A percentile compares a stretch with the other conserved stretches of the same genome.
These are phyloP conservation scores for Saccharomycopsis fermentans DNA, from an alignment of 805 yeast species.

Conservation along the genomic window DNA sequence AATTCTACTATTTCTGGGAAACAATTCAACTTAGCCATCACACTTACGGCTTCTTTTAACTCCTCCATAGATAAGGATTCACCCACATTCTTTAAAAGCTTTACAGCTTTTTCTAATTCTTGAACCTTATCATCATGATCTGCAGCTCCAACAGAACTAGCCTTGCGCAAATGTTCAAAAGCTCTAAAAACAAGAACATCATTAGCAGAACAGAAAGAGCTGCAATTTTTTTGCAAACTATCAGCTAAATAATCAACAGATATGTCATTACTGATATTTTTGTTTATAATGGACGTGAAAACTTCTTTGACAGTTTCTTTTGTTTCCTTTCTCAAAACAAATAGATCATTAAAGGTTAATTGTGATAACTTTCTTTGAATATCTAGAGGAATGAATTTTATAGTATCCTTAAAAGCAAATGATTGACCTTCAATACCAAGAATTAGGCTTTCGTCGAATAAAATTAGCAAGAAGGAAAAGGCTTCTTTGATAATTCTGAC, in stretches of 20 bases:
- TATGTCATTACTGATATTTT: conserved; percentile 82
- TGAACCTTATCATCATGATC: conserved; percentile 66
- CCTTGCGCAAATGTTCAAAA: conserved; percentile 80
- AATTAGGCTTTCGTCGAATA: conserved; percentile 59
- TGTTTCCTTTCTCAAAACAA: conserved; percentile 52
- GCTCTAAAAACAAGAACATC: conserved; percentile 94
- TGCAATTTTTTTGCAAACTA: conserved; percentile 84
- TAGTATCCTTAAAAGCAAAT: conserved; percentile 46
- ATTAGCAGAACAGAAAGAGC: conserved; percentile 85
- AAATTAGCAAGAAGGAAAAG: conserved; percentile 71
- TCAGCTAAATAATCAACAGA: conserved; percentile 85
- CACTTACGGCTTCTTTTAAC: conserved; percentile 67
- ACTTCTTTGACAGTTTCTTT: conserved; percentile 68
- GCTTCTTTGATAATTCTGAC: conserved; percentile 80
- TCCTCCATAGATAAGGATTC: conserved; percentile 70
- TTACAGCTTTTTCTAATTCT: conserved; percentile 61
- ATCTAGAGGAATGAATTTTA: conserved; percentile 58
- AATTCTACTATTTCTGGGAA: conserved; percentile 82
- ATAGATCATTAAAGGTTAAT: conserved; percentile 63
- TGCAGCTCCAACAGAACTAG: conserved; percentile 60
- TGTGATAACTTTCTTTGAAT: conserved; percentile 58
- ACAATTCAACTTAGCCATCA: conserved; percentile 67
- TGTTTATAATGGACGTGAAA: conserved; percentile 79
- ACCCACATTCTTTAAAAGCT: conserved; percentile 68
- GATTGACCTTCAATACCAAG: conserved; percentile 23